phyloP scores from a whole-genome alignment of 2,329 filamentous ascomycete genomes.

The Helotiales sp. region DNA sequence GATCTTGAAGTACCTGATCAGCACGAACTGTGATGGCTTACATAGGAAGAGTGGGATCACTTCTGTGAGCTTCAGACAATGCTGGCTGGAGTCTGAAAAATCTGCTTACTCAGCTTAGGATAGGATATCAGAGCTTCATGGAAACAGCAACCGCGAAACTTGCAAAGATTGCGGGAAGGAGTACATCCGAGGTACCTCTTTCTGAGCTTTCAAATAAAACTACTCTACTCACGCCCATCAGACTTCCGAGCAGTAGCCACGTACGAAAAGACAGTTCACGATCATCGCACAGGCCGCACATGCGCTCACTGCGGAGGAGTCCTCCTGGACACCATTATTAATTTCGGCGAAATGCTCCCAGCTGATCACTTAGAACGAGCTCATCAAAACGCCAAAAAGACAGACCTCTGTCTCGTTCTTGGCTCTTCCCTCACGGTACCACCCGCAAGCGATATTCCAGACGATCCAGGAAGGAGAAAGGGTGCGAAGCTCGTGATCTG shows the following conservation, averaged over 20 bases:
- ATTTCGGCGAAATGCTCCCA: constrained; percentile 43
- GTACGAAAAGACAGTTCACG: constrained; percentile 43
- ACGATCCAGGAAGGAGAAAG: constrained; percentile 34
- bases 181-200: constrained; percentile 40
- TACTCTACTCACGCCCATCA: constrained; percentile 11
- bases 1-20: constrained; percentile 44
- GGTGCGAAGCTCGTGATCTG: constrained; percentile 43
- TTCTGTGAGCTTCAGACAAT: constrained; percentile 36
- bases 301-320: constrained; percentile 41
- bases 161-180: constrained; percentile 47
- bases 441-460: constrained; percentile 44
- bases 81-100: background rate
- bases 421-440: constrained; percentile 47
- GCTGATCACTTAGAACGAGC: constrained; percentile 37
- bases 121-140: constrained; percentile 47
- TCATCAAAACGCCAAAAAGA: constrained; percentile 38
- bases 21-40: constrained; percentile 47
- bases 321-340: constrained; percentile 46
- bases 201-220: background rate
- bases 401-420: constrained; percentile 47
- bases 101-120: constrained; percentile 32
- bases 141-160: constrained; percentile 47
- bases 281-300: constrained; percentile 48
- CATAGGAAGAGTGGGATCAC: constrained; percentile 47
- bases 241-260: constrained; percentile 46